Evolutionary conservation across 1,284 basidiomycete species (phyloP).

Genomic region (Apiotrichum akiyoshidainum): DNA sequence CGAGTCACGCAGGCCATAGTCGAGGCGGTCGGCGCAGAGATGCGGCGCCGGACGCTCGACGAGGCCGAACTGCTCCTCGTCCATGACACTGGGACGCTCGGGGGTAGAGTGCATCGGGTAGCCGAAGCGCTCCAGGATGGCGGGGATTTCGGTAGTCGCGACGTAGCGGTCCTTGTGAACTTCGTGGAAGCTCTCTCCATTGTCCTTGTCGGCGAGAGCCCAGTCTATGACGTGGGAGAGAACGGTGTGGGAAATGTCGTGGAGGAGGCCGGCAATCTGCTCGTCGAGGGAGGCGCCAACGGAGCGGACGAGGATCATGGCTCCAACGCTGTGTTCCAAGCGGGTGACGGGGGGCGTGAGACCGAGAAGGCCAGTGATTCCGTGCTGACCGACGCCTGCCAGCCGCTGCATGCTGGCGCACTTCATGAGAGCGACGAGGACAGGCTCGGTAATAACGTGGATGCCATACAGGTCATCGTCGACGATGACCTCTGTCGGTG

Average conservation of each 20-base stretch:
- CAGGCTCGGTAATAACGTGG: slow-evolving; percentile 11
- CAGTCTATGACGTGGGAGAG: slow-evolving; percentile 17
- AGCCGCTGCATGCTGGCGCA: slow-evolving; percentile 10
- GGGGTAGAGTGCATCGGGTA: not conserved
- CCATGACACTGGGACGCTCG: not conserved
- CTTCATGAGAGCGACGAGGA: slow-evolving; percentile 9
- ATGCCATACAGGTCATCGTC: slow-evolving; percentile 15
- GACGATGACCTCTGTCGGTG: not conserved
- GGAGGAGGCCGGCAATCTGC: slow-evolving; percentile 19
- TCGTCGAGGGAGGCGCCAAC: slow-evolving; percentile 15
- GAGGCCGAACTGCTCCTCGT: slow-evolving; percentile 19
- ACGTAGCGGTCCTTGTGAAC: slow-evolving; percentile 18
- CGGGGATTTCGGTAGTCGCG: slow-evolving; percentile 8
- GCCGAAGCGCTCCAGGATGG: slow-evolving; percentile 4
- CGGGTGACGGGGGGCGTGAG: slow-evolving; percentile 17
- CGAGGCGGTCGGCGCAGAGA: slow-evolving; percentile 21
- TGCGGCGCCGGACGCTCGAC: slow-evolving; percentile 16
- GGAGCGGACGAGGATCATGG: slow-evolving; percentile 16
- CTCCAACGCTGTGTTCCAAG: slow-evolving; percentile 20
- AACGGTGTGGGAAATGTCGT: slow-evolving; percentile 19
- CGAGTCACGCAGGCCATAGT: slow-evolving; percentile 21
- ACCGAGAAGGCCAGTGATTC: slow-evolving; percentile 15
- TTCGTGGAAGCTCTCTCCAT: slow-evolving; percentile 13
- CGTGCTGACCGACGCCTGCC: slow-evolving; percentile 15
- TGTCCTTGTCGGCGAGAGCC: not conserved